Conservation (phyloP, 441 rosid species). For the Hura crepitans region DNA sequence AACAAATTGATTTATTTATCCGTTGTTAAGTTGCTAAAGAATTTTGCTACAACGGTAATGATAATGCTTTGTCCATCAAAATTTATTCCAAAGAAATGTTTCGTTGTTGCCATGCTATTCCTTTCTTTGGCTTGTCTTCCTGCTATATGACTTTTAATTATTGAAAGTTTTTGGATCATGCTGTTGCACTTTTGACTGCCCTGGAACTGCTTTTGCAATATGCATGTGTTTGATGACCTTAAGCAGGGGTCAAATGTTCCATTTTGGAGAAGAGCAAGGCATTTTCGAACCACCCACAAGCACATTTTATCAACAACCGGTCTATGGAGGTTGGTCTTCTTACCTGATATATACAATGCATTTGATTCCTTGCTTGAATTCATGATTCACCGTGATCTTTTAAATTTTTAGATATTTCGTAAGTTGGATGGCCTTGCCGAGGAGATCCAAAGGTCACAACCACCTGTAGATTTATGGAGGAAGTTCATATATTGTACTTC, state of each 20-base stretch:
- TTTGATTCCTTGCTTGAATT: constrained; percentile 7
- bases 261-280: constrained; percentile 69
- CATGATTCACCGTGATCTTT: constrained; percentile 9
- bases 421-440: constrained; percentile 75
- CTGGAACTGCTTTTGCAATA: neutral
- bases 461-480: constrained; percentile 87
- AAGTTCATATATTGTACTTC: constrained; percentile 90
- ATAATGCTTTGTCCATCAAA: neutral
- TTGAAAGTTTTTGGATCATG: too few relatives aligned
- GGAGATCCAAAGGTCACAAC: constrained; percentile 79
- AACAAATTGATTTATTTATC: constrained; percentile 1
- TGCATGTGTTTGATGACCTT: constrained; percentile 15
- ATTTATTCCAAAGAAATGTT: neutral
- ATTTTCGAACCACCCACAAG: constrained; percentile 81
- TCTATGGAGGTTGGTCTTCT: constrained; percentile 77
- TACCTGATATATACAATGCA: constrained; percentile 1
- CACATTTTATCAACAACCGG: constrained; percentile 96
- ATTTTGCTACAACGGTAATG: neutral
- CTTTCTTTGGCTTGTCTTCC: neutral
- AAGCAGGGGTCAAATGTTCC: constrained; percentile 67
- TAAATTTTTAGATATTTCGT: constrained; percentile 56
- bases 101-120: neutral
- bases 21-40: neutral
- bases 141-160: too few relatives aligned
- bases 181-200: neutral